Evolutionary conservation across 2,329 filamentous ascomycete genomes (phyloP), one percentile per base, ranked within the genome.

Genomic region (Fusarium setosum): DNA sequence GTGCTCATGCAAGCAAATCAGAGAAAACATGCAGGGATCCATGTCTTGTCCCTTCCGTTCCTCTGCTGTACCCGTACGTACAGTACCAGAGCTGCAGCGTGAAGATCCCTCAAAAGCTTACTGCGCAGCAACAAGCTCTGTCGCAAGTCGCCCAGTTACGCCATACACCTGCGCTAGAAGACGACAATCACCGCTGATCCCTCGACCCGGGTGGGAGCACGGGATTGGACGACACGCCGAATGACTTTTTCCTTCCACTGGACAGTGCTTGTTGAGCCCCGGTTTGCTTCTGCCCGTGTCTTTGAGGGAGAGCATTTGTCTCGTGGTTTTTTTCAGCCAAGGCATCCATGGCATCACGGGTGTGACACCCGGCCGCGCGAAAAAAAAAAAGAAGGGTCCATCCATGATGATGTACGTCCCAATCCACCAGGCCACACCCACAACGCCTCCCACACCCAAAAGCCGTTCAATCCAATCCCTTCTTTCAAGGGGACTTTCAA

Each of bases 171-270:
- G 53, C 61, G 58, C 70, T 72, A 72, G 56, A 57, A 23, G 54
- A 56, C 51, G 65, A 72, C 60, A 63, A 73, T 72, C 69, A 69
- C 35, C 65, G 69, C 37, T 52, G 69, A 72, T 72, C 69, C 42
- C 42, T 61, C 44, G 53, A 37, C 11, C 8, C 26, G 29, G 38
- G 61, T 51, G 59, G 53, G 56, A 57, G 26, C 61, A 45, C 26
- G 41, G 21, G 38, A 68, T 70, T 69, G 69, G 69, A 12, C 40
- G 48, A 52, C 23, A 44, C 37, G 20, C 50, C 17, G 13, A 37
- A 34, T 45, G 54, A 56, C 44, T 42, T 41, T 34, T 42, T 51
- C 34, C 59, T 35, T 9, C 31, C 29, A 15, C 49, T 21, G 38
- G 35, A 52, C 23, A 31, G 32, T 31, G 40, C 23, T 40, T 56